Conservation (phyloP, 805 yeast species). For the Barnettozyma botsteinii region DNA sequence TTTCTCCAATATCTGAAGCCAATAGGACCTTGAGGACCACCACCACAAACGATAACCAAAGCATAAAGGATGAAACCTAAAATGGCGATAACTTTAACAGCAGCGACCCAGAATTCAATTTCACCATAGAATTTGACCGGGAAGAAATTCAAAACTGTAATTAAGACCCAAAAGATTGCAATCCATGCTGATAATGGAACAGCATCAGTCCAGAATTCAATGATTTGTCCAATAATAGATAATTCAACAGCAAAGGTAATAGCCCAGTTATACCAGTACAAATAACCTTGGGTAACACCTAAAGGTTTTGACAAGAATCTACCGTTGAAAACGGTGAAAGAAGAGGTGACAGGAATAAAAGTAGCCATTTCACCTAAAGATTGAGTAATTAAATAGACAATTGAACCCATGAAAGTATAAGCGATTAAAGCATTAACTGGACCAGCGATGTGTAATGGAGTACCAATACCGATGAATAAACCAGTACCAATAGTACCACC, state of each 20-base stretch:
- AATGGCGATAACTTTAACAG: slow-evolving; percentile 61
- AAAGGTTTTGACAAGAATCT: slow-evolving; percentile 62
- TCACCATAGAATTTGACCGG: slow-evolving; percentile 73
- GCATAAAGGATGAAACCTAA: slow-evolving; percentile 65
- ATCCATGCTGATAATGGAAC: slow-evolving; percentile 76
- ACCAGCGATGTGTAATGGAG: slow-evolving; percentile 53
- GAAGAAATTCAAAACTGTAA: slow-evolving; percentile 50
- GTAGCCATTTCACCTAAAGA: slow-evolving; percentile 81
- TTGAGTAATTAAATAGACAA: slow-evolving; percentile 63
- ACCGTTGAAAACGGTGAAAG: slow-evolving; percentile 64
- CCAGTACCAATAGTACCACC: slow-evolving; percentile 84
- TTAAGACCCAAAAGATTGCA: slow-evolving; percentile 54
- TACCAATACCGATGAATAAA: slow-evolving; percentile 57
- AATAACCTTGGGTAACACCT: slow-evolving; percentile 69
- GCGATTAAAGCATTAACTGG: slow-evolving; percentile 66
- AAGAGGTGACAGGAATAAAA: slow-evolving; percentile 59
- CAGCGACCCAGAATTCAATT: slow-evolving; percentile 69
- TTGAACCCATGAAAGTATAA: slow-evolving; percentile 58
- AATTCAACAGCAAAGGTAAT: slow-evolving; percentile 71
- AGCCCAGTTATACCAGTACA: slow-evolving; percentile 77
- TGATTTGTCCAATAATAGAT: slow-evolving; percentile 64
- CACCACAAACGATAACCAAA: slow-evolving; percentile 70
- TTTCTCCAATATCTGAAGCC: slow-evolving; percentile 80
- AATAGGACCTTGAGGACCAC: slow-evolving; percentile 60
- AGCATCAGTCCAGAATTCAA: slow-evolving; percentile 57